Evolutionary conservation across 176 grass and related monocot genomes (phyloP).

Genomic region (Oryza australiensis): DNA sequence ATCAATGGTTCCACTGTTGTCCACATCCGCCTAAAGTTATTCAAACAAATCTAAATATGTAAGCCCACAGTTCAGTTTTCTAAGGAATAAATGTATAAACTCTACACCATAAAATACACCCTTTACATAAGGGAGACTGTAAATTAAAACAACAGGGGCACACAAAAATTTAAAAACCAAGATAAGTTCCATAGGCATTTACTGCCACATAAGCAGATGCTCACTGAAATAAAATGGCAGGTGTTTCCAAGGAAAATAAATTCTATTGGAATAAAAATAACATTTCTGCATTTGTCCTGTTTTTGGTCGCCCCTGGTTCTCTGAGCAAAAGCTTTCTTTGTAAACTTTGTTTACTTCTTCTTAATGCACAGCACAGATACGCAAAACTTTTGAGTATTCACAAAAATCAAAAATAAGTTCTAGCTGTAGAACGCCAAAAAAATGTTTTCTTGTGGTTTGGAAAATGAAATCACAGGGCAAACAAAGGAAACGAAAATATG

Average conservation of each 20-base stretch:
- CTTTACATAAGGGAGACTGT: not conserved
- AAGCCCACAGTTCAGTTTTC: not conserved
- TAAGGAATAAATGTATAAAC: conserved; percentile 5
- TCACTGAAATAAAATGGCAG: conserved; percentile 10
- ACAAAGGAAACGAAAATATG: not conserved
- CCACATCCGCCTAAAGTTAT: conserved; percentile 56
- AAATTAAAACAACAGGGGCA: not conserved
- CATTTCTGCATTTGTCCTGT: too few relatives aligned
- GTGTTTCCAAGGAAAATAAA: conserved; percentile 21
- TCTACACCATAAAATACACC: not conserved
- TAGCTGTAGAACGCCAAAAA: not conserved
- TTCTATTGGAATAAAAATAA: too few relatives aligned
- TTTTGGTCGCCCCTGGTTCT: too few relatives aligned
- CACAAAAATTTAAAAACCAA: not conserved
- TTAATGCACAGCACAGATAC: too few relatives aligned
- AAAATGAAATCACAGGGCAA: conserved; percentile 15
- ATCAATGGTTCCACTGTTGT: conserved; percentile 67
- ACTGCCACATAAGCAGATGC: not conserved
- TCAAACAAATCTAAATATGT: conserved; percentile 35
- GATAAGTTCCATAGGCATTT: not conserved
- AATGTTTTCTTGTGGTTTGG: not conserved
- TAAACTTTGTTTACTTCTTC: too few relatives aligned
- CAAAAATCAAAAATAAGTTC: not conserved
- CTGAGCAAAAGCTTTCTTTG: too few relatives aligned
- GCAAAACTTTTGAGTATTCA: too few relatives aligned